A percentile compares a stretch with the other conserved stretches of the same genome.
These are phyloP conservation scores for Paraglomus occultum DNA, from an alignment of 192 early-diverging fungal genomes.

Conservation along the genomic window DNA sequence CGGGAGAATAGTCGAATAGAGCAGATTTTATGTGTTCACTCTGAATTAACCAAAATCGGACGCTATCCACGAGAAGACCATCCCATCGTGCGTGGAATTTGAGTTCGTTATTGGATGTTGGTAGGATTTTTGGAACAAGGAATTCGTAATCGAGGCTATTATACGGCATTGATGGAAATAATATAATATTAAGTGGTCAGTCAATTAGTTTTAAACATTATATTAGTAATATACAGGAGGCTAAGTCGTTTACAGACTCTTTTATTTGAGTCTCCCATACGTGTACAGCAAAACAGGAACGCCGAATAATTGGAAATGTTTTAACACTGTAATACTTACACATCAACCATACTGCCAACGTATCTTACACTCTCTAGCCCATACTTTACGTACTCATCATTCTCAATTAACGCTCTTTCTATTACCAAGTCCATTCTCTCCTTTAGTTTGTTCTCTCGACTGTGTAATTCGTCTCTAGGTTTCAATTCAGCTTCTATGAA, in stretches of 20 bases:
- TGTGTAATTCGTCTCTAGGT: background rate
- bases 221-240: no score
- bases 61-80: constrained; percentile 11
- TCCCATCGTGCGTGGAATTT: constrained; percentile 3
- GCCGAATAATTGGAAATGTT: no score
- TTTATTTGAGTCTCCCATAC: no score
- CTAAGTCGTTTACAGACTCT: no score
- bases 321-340: no score
- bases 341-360: background rate
- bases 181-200: no score
- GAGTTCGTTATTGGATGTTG: background rate
- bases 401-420: background rate
- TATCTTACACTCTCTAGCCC: background rate
- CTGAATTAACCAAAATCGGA: constrained; percentile 11
- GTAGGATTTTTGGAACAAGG: constrained; percentile 6
- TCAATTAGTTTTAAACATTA: no score
- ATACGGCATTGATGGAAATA: no score
- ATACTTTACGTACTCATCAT: background rate
- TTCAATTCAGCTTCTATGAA: constrained; percentile 4
- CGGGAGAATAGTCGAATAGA: no score
- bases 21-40: background rate
- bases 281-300: no score
- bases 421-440: constrained; percentile 2
- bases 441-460: background rate
- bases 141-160: constrained; percentile 23